A percentile compares a stretch with the other conserved stretches of the same genome.
Conservation (phyloP, 805 yeast species). For the Teunomyces atbi region DNA sequence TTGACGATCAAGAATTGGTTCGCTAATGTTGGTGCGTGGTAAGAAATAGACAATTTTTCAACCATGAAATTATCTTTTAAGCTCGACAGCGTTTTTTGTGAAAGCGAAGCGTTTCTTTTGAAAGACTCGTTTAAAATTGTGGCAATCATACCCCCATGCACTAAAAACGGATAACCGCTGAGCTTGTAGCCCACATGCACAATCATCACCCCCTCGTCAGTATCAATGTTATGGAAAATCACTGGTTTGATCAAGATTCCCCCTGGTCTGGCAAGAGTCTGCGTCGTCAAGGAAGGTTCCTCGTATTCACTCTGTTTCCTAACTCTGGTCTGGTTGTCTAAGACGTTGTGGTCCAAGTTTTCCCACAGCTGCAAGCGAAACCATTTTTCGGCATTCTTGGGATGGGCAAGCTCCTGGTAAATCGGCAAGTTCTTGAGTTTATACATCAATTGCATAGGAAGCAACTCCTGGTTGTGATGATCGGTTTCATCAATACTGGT, state of each 20-base stretch:
- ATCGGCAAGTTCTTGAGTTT: slow-evolving; percentile 50
- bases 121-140: slow-evolving; percentile 76
- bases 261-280: slow-evolving; percentile 70
- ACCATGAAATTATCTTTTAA: slow-evolving; percentile 43
- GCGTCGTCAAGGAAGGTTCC: slow-evolving; percentile 24
- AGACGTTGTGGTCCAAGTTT: slow-evolving; percentile 37
- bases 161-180: slow-evolving; percentile 83
- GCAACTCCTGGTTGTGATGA: slow-evolving; percentile 21
- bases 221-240: slow-evolving; percentile 56
- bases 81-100: slow-evolving; percentile 27
- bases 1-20: slow-evolving; percentile 71
- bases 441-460: slow-evolving; percentile 42
- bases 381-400: slow-evolving; percentile 47
- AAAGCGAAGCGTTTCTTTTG: slow-evolving; percentile 51
- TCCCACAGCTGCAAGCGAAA: slow-evolving; percentile 45
- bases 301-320: slow-evolving; percentile 16
- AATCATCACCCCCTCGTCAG: slow-evolving; percentile 61
- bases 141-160: slow-evolving; percentile 88
- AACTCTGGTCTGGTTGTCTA: slow-evolving; percentile 20
- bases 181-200: slow-evolving; percentile 75
- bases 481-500: slow-evolving; percentile 18
- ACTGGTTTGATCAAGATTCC: slow-evolving; percentile 75
- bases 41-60: slow-evolving; percentile 47
- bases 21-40: slow-evolving; percentile 73
- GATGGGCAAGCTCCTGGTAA: slow-evolving; percentile 46